Evolutionary conservation across 345 rosid species (phyloP).

Genomic region (Gossypium mustelinum): DNA sequence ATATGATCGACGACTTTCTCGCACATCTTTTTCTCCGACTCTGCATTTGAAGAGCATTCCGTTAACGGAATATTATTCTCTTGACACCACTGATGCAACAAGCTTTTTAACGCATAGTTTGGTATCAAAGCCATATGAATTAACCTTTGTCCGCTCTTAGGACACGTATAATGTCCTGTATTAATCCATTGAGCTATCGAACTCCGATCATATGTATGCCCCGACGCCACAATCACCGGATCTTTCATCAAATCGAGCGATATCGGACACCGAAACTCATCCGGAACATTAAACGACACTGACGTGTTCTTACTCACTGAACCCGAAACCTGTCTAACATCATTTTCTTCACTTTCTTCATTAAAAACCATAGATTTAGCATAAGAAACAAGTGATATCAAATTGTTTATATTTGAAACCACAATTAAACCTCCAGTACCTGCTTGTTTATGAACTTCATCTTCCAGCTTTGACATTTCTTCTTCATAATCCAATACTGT

Average conservation of each 20-base stretch:
- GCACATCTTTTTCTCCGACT: slow-evolving; percentile 22
- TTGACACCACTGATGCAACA: slow-evolving; percentile 62
- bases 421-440: slow-evolving; percentile 62
- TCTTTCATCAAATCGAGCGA: slow-evolving; percentile 65
- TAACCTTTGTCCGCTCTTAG: slow-evolving; percentile 57
- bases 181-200: slow-evolving; percentile 69
- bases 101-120: slow-evolving; percentile 59
- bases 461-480: slow-evolving; percentile 48
- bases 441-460: slow-evolving; percentile 56
- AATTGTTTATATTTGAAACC: slow-evolving; percentile 62
- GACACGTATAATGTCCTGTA: slow-evolving; percentile 66
- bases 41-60: slow-evolving; percentile 34
- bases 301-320: slow-evolving; percentile 19
- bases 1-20: slow-evolving; percentile 45
- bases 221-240: slow-evolving; percentile 61
- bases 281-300: slow-evolving; percentile 34
- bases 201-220: slow-evolving; percentile 59
- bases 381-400: slow-evolving; percentile 45
- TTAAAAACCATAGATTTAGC: slow-evolving; percentile 39
- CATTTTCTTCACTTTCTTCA: slow-evolving; percentile 31
- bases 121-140: slow-evolving; percentile 67
- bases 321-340: slow-evolving; percentile 19
- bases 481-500: slow-evolving; percentile 39
- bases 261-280: slow-evolving; percentile 63
- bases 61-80: slow-evolving; percentile 45